These are phyloP conservation scores for Didymosphaeria variabile DNA, from an alignment of 2,329 filamentous ascomycete genomes.

Conservation along the genomic window DNA sequence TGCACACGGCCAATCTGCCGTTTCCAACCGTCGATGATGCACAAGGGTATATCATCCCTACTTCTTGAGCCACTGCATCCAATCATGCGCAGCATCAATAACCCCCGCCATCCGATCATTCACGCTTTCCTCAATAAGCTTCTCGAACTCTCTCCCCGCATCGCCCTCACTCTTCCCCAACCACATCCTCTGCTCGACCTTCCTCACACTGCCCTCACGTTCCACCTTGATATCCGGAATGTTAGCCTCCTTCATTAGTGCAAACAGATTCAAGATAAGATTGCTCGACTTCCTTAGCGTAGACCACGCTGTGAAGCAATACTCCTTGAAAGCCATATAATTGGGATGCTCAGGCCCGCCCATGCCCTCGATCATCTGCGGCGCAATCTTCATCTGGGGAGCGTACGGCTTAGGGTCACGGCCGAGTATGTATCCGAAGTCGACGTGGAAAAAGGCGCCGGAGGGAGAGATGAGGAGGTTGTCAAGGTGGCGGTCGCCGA, in stretches of 20 bases:
- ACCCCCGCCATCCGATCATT: constrained; percentile 86
- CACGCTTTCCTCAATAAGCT: constrained; percentile 88
- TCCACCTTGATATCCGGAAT: constrained; percentile 94
- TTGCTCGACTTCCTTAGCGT: constrained; percentile 89
- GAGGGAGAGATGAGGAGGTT: constrained; percentile 91
- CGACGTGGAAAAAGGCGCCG: constrained; percentile 96
- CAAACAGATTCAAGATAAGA: constrained; percentile 93
- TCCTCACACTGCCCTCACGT: constrained; percentile 91
- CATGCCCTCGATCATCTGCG: constrained; percentile 99
- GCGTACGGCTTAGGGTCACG: constrained; percentile 98
- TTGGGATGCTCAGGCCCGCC: constrained; percentile 82
- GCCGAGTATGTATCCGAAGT: constrained; percentile 97
- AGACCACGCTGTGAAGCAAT: constrained; percentile 94
- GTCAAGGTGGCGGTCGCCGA: constrained; percentile 94
- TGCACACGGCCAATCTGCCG: no score
- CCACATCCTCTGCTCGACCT: constrained; percentile 94
- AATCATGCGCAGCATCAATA: constrained; percentile 92
- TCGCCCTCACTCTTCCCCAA: constrained; percentile 92
- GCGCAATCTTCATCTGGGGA: constrained; percentile 94
- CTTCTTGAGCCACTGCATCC: constrained; percentile 88
- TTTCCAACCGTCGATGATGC: neutral
- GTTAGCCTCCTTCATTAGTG: constrained; percentile 96
- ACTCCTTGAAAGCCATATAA: constrained; percentile 90
- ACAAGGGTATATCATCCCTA: constrained; percentile 13
- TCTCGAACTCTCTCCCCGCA: constrained; percentile 85